A percentile compares a stretch with the other conserved stretches of the same genome.
Conservation (phyloP, 805 yeast species). For the Cyberlindnera subsufficiens region DNA sequence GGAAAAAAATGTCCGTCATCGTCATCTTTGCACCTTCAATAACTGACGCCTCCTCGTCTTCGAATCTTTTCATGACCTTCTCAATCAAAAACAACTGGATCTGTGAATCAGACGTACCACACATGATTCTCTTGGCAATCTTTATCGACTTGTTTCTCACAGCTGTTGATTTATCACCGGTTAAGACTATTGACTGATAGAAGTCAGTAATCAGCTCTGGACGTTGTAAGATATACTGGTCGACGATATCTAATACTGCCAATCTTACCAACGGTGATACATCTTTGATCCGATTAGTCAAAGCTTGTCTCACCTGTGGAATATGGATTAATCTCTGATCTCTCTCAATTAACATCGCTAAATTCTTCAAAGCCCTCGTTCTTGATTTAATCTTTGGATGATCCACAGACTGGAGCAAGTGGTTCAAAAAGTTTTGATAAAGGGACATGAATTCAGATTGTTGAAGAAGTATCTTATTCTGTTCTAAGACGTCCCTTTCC, state of each 20-base stretch:
- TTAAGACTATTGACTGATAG: slow-evolving; percentile 31
- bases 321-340: slow-evolving; percentile 47
- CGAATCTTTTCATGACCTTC: slow-evolving; percentile 47
- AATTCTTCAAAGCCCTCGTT: slow-evolving; percentile 59
- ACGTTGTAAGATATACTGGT: slow-evolving; percentile 37
- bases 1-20: slow-evolving; percentile 35
- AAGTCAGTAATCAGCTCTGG: slow-evolving; percentile 43
- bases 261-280: slow-evolving; percentile 69
- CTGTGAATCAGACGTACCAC: slow-evolving; percentile 22
- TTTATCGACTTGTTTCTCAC: slow-evolving; percentile 61
- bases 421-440: slow-evolving; percentile 48
- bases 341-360: slow-evolving; percentile 47
- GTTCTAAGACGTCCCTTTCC: not conserved
- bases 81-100: slow-evolving; percentile 41
- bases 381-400: slow-evolving; percentile 47
- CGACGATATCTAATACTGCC: slow-evolving; percentile 65
- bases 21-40: slow-evolving; percentile 34
- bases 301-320: slow-evolving; percentile 44
- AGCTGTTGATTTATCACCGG: slow-evolving; percentile 52
- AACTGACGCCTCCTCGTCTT: slow-evolving; percentile 65
- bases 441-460: slow-evolving; percentile 19
- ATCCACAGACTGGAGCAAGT: slow-evolving; percentile 42
- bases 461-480: slow-evolving; percentile 3
- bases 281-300: slow-evolving; percentile 49
- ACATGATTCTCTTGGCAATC: slow-evolving; percentile 44